Evolutionary conservation across 2,329 filamentous ascomycete genomes (phyloP), one percentile per base, ranked within the genome.

Genomic region (Zasmidium angulare): DNA sequence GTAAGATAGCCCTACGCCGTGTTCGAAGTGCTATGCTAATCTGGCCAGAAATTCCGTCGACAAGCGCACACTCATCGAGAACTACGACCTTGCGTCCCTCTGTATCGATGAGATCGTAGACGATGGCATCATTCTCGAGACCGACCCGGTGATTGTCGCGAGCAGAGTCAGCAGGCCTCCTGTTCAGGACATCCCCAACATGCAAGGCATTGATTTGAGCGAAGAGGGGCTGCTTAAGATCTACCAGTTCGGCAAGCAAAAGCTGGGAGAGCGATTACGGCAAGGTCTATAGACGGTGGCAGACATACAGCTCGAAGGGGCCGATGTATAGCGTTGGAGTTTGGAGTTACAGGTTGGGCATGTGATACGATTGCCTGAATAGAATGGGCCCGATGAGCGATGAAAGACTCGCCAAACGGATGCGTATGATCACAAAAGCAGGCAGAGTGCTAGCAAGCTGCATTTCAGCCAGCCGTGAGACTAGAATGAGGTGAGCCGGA

Each of bases 41-140:
- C 47, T n/a, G n/a, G n/a, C 19, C 58, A 96, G 91, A 78, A 93
- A 96, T 84, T 91, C 91, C 31, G 93, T 96, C 53, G 95, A 99
- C 81, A 97, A 97, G 84, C 89, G 95, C 67, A 98, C 95, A 59
- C 92, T 98, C 67, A 89, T 98, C 72, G 95, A 99, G 79, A 98
- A 98, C 84, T 99, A 98, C 82, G 95, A 98, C 77, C 85, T 98
- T 21, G 90, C 97, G 63, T 90, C 92, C 14, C 86, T 99, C 55
- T 91, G 93, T 48, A 90, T 99, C 65, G 95, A 99, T 76, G 95
- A 99, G 77, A 93, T 96, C 63, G 86, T 96, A 55, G 92, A 96
- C 77, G 92, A 96, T 72, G 95, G 95, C 61, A 96, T 98, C 74
- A 93, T 99, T 69, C 86, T 99, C 62, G 95, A 99, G 80, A 98